Evolutionary conservation across 305 asterid species (phyloP).

Genomic region (Coffea humblotiana): DNA sequence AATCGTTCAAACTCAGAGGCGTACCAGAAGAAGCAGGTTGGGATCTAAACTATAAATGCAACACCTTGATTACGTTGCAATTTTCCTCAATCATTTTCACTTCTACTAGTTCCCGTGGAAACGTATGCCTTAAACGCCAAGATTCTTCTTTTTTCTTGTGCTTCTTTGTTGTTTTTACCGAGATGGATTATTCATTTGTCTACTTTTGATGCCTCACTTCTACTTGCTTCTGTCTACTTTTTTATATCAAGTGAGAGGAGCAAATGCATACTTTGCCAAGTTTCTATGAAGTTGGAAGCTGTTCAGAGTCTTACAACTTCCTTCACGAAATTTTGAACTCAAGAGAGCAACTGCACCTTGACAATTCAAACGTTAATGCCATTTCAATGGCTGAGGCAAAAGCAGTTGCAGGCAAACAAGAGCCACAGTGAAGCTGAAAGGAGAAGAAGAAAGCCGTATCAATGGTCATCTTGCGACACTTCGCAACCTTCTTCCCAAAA

Average conservation of each 20-base stretch:
- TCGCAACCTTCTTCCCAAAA: slow-evolving; percentile 65
- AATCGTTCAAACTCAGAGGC: slow-evolving; percentile 16
- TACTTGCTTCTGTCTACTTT: not conserved
- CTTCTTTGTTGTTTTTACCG: not conserved
- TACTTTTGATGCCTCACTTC: not conserved
- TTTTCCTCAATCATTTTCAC: not conserved
- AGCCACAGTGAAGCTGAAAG: slow-evolving; percentile 87
- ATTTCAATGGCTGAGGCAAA: slow-evolving; percentile 63
- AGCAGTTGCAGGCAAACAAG: slow-evolving; percentile 64
- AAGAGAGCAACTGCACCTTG: slow-evolving; percentile 17
- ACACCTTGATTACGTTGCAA: not conserved
- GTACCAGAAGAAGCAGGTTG: slow-evolving; percentile 14
- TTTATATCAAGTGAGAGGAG: not conserved
- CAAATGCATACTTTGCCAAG: slow-evolving; percentile 50
- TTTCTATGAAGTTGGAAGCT: slow-evolving; percentile 46
- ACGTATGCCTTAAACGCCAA: slow-evolving; percentile 19
- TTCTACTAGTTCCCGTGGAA: not conserved
- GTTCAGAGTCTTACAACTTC: slow-evolving; percentile 45
- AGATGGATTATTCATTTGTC: not conserved
- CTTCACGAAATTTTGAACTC: slow-evolving; percentile 36
- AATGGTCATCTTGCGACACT: slow-evolving; percentile 82
- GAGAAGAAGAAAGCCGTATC: slow-evolving; percentile 70
- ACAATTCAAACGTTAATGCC: slow-evolving; percentile 37
- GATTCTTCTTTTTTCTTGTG: slow-evolving; percentile 11
- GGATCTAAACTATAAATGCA: not conserved